These are phyloP conservation scores for Leonotis leonurus DNA, from an alignment of 257 asterid species.

Conservation along the genomic window DNA sequence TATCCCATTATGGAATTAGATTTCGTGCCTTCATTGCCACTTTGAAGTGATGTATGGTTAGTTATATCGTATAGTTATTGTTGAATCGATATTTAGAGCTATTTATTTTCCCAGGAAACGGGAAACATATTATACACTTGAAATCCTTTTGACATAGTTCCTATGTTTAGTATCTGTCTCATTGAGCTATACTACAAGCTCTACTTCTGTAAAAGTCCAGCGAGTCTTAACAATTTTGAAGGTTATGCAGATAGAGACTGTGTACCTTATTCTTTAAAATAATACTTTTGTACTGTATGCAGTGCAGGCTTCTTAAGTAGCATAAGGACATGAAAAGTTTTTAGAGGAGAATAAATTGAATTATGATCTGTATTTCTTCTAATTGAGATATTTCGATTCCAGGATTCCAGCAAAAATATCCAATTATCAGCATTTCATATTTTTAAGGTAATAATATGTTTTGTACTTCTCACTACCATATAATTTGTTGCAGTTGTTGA, in stretches of 20 bases:
- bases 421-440: slow-evolving; percentile 93
- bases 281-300: slow-evolving; percentile 10
- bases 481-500: background rate
- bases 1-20: background rate
- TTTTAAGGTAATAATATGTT: slow-evolving; percentile 73
- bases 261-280: background rate
- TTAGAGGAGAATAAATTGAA: slow-evolving; percentile 1
- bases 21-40: background rate
- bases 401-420: slow-evolving; percentile 97
- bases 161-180: background rate
- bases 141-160: background rate
- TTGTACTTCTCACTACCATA: slow-evolving; percentile 6
- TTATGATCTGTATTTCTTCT: slow-evolving; percentile 10
- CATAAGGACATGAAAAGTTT: background rate
- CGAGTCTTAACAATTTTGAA: background rate
- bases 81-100: background rate
- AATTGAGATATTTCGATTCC: slow-evolving; percentile 18
- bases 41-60: background rate
- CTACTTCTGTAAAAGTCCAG: background rate
- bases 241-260: slow-evolving; percentile 6
- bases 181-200: background rate
- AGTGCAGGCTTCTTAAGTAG: background rate
- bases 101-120: background rate
- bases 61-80: background rate
- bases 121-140: background rate